Percentiles rank a stretch among this genome's conserved stretches.
These are phyloP conservation scores for Arthrobotrys conoides DNA, from an alignment of 2,329 filamentous ascomycete species.

Conservation along the genomic window DNA sequence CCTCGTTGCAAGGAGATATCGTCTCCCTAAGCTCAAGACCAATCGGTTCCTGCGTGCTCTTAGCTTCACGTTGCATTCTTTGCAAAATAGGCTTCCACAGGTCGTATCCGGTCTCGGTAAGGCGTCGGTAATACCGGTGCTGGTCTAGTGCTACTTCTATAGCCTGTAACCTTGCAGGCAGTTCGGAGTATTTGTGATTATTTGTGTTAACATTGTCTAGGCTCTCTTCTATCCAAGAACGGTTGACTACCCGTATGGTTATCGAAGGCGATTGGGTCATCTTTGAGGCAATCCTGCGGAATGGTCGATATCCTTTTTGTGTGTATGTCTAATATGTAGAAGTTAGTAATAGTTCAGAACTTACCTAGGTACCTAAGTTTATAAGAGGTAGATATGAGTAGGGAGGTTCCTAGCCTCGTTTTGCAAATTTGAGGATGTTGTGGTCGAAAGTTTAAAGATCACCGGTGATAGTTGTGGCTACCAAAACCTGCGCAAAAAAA, in stretches of 20 bases:
- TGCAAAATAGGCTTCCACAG: slow-evolving; percentile 24
- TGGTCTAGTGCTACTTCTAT: slow-evolving; percentile 1
- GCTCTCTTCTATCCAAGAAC: slow-evolving; percentile 13
- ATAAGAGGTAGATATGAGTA: too few relatives aligned
- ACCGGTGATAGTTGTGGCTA: too few relatives aligned
- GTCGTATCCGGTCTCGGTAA: slow-evolving; percentile 11
- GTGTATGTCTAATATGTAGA: too few relatives aligned
- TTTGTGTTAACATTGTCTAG: slow-evolving; percentile 2
- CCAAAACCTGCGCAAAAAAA: too few relatives aligned
- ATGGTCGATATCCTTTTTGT: too few relatives aligned
- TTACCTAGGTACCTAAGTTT: too few relatives aligned
- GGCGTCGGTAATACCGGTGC: not conserved
- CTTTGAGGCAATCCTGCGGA: not conserved
- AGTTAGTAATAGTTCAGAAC: too few relatives aligned
- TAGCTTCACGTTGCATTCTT: slow-evolving; percentile 21
- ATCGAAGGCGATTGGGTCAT: not conserved
- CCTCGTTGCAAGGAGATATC: not conserved
- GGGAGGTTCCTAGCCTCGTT: too few relatives aligned
- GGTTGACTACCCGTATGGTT: not conserved
- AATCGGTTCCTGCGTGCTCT: not conserved
- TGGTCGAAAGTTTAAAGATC: too few relatives aligned
- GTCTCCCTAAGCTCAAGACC: too few relatives aligned
- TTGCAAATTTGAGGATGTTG: too few relatives aligned
- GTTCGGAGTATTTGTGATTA: not conserved
- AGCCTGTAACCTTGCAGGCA: not conserved